Evolutionary conservation across 768 basidiomycete genomes (phyloP).

Genomic region (Suillus alpinus): DNA sequence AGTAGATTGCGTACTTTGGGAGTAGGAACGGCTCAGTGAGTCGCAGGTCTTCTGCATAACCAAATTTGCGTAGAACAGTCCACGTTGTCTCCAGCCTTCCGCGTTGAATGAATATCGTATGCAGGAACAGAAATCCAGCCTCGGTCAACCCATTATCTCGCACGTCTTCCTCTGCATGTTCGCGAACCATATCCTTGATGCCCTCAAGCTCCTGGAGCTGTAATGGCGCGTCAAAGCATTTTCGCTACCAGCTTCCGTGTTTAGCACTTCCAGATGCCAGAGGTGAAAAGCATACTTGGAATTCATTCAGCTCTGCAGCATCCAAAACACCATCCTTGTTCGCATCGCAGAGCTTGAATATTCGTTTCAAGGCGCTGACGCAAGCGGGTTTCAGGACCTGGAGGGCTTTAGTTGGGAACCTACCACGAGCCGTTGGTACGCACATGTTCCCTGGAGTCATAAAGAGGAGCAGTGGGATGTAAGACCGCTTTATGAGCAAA

Average conservation of each 20-base stretch:
- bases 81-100: slow-evolving; percentile 96
- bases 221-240: slow-evolving; percentile 92
- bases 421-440: slow-evolving; percentile 27
- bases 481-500: slow-evolving; percentile 98
- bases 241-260: slow-evolving; percentile 52
- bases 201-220: slow-evolving; percentile 93
- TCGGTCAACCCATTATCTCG: slow-evolving; percentile 83
- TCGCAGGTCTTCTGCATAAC: slow-evolving; percentile 92
- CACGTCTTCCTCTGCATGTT: slow-evolving; percentile 73
- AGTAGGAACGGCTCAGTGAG: slow-evolving; percentile 84
- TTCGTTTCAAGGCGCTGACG: slow-evolving; percentile 79
- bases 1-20: slow-evolving; percentile 68
- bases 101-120: slow-evolving; percentile 95
- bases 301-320: slow-evolving; percentile 90
- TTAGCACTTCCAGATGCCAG: slow-evolving; percentile 3
- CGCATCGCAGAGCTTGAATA: slow-evolving; percentile 94
- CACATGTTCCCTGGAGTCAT: slow-evolving; percentile 94
- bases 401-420: slow-evolving; percentile 7
- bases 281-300: slow-evolving; percentile 61
- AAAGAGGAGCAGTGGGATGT: slow-evolving; percentile 94
- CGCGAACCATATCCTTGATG: slow-evolving; percentile 89
- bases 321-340: slow-evolving; percentile 95
- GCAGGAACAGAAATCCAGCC: slow-evolving; percentile 89
- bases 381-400: slow-evolving; percentile 93
- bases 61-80: slow-evolving; percentile 93